These are phyloP conservation scores for Collybiopsis confluens DNA, from an alignment of 768 basidiomycete species.

Conservation along the genomic window DNA sequence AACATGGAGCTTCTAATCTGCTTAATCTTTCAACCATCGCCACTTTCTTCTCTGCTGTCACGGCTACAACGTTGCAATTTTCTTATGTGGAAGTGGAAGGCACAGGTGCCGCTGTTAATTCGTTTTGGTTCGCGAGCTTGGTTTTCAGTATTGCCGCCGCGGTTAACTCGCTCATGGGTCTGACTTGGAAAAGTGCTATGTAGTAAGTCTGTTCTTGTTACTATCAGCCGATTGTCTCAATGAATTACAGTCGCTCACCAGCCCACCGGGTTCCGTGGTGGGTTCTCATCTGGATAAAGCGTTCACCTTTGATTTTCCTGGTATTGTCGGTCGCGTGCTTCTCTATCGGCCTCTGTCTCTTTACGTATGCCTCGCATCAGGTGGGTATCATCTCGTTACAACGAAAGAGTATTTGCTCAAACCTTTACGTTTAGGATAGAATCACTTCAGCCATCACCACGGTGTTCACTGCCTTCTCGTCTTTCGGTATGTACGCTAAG, in stretches of 20 bases:
- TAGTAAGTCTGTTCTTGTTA: slow-evolving; percentile 47
- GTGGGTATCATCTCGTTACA: slow-evolving; percentile 28
- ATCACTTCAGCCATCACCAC: slow-evolving; percentile 71
- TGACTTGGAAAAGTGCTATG: slow-evolving; percentile 82
- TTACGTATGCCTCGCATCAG: slow-evolving; percentile 71
- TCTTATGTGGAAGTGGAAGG: slow-evolving; percentile 41
- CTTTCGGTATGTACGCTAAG: slow-evolving; percentile 33
- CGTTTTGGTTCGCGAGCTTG: slow-evolving; percentile 70
- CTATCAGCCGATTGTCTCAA: too few relatives aligned
- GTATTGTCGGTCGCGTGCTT: slow-evolving; percentile 83
- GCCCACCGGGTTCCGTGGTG: slow-evolving; percentile 78
- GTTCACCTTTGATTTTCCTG: slow-evolving; percentile 78
- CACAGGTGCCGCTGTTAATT: slow-evolving; percentile 54
- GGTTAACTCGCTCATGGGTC: slow-evolving; percentile 70
- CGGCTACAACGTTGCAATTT: slow-evolving; percentile 60
- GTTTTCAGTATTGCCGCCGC: slow-evolving; percentile 77
- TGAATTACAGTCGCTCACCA: slow-evolving; percentile 66
- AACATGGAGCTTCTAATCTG: slow-evolving; percentile 65
- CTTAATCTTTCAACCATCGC: slow-evolving; percentile 74
- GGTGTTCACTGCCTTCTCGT: slow-evolving; percentile 71
- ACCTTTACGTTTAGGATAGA: slow-evolving; percentile 34
- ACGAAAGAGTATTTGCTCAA: not conserved
- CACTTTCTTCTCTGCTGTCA: slow-evolving; percentile 33
- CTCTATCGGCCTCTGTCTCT: slow-evolving; percentile 72
- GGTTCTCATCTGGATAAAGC: slow-evolving; percentile 85